phyloP scores from a whole-genome alignment of 2,329 filamentous ascomycete species.

The Rachicladosporium sp. region DNA sequence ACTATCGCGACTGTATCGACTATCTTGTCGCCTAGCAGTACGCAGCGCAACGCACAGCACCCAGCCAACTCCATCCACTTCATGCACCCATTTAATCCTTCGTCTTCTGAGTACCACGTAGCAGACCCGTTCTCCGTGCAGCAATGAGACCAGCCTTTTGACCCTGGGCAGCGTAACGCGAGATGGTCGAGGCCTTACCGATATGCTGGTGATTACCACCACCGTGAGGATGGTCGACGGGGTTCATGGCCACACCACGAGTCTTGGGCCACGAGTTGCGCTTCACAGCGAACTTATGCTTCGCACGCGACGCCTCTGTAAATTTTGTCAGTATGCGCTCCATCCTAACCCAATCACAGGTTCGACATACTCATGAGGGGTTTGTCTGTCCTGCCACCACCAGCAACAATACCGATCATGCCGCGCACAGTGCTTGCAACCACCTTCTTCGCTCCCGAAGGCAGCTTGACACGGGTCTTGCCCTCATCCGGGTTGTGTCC shows the following conservation, averaged over 20 bases:
- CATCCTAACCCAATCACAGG: not conserved
- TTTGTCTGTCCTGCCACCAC: constrained; percentile 99
- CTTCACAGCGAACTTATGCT: constrained; percentile 99
- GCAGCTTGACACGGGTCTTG: constrained; percentile 99
- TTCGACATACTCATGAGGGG: constrained; percentile 70
- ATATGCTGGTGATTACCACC: constrained; percentile 99
- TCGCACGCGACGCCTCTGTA: constrained; percentile 93
- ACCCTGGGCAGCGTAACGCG: constrained; percentile 91
- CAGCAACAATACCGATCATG: constrained; percentile 99
- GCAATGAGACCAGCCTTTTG: constrained; percentile 99
- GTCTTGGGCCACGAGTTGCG: constrained; percentile 99
- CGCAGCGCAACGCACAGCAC: constrained; percentile 1
- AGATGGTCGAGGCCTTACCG: constrained; percentile 99
- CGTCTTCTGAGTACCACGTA: constrained; percentile 99
- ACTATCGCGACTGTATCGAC: no score
- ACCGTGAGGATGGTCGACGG: constrained; percentile 77
- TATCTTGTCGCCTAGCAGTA: no score
- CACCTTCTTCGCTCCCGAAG: constrained; percentile 98
- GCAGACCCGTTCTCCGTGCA: constrained; percentile 97
- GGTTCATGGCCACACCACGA: constrained; percentile 99
- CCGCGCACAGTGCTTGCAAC: constrained; percentile 83
- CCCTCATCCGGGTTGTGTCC: constrained; percentile 98
- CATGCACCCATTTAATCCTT: constrained; percentile 53
- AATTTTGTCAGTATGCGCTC: not conserved
- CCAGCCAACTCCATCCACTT: constrained; percentile 6